Evolutionary conservation across 257 asterid genomes (phyloP).

Genomic region (Przewalskia tangutica): DNA sequence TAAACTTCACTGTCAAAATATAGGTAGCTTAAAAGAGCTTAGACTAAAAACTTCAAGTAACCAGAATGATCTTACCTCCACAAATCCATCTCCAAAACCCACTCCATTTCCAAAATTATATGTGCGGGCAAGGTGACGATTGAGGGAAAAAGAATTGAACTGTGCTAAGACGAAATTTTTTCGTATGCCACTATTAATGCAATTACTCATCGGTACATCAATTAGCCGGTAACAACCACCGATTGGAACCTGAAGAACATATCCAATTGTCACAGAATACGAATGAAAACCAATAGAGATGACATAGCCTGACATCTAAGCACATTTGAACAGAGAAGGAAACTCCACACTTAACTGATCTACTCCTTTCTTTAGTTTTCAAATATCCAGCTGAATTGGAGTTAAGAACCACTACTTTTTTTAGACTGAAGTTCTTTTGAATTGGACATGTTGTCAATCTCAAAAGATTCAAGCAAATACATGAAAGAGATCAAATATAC

Average conservation of each 20-base stretch:
- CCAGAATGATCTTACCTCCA: constrained; percentile 56
- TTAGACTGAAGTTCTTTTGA: neutral
- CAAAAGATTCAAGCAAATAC: neutral
- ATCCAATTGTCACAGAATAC: neutral
- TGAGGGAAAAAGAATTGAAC: constrained; percentile 89
- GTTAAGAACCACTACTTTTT: neutral
- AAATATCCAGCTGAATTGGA: neutral
- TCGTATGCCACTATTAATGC: constrained; percentile 89
- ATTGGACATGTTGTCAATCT: neutral
- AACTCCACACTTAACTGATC: neutral
- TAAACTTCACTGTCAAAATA: neutral
- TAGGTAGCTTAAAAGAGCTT: neutral
- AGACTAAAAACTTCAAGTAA: neutral
- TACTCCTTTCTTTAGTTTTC: neutral
- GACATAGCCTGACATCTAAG: neutral
- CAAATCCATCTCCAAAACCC: constrained; percentile 89
- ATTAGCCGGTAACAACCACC: constrained; percentile 94
- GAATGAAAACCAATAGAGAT: neutral
- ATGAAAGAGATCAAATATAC: too few relatives aligned
- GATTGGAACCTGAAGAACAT: constrained; percentile 62
- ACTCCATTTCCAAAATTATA: constrained; percentile 74
- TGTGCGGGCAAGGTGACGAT: constrained; percentile 81
- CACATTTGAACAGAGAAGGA: neutral
- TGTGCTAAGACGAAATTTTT: constrained; percentile 89
- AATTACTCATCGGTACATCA: constrained; percentile 95